Percentiles rank a stretch among this genome's conserved stretches.
Evolutionary conservation across 345 rosid species (phyloP).

Genomic region (Excoecaria agallocha): DNA sequence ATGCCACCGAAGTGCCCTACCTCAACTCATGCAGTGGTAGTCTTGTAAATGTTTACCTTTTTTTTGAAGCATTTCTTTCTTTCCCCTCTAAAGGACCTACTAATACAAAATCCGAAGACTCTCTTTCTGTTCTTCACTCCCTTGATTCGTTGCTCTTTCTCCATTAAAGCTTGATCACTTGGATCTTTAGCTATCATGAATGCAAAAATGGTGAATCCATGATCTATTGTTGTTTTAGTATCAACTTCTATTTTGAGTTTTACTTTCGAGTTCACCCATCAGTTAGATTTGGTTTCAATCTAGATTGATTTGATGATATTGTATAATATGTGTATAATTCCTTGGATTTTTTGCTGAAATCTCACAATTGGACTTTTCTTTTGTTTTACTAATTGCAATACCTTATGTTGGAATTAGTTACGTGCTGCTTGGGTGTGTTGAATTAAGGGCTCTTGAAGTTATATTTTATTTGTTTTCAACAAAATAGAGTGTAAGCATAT

Average conservation of each 20-base stretch:
- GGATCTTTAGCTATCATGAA: conserved; percentile 23
- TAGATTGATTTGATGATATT: too few relatives aligned
- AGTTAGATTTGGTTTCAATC: conserved; percentile 18
- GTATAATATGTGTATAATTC: too few relatives aligned
- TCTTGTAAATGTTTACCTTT: conserved; percentile 7
- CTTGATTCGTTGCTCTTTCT: background rate
- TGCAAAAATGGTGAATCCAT: conserved; percentile 29
- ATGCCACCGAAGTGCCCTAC: too few relatives aligned
- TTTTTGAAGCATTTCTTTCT: background rate
- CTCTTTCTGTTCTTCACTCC: background rate
- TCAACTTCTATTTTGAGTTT: background rate
- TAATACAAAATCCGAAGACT: background rate
- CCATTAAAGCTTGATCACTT: background rate
- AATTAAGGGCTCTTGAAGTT: too few relatives aligned
- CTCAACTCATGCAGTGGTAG: background rate
- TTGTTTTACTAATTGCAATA: too few relatives aligned
- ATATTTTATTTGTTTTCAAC: too few relatives aligned
- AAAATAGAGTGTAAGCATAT: too few relatives aligned
- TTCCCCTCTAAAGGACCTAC: background rate
- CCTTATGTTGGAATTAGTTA: too few relatives aligned
- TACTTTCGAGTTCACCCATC: conserved; percentile 4
- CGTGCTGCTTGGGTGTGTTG: too few relatives aligned
- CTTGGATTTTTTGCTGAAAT: too few relatives aligned
- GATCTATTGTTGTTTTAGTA: conserved; percentile 12
- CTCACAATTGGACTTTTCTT: too few relatives aligned